Conservation (phyloP, 352 stramenopile species). For the Hyaloperonospora brassicae region DNA sequence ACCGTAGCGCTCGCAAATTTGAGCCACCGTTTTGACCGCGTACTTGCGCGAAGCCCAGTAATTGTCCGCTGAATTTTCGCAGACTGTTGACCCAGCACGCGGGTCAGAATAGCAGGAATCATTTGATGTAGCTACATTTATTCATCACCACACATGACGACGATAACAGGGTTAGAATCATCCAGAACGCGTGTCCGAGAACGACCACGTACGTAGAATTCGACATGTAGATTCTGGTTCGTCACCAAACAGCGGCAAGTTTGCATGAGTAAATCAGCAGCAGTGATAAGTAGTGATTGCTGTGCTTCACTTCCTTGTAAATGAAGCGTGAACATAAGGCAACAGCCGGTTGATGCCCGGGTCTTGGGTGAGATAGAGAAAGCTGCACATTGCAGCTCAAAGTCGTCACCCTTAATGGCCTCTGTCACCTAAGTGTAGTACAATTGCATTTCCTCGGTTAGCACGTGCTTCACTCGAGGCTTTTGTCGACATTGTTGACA, state of each 20-base stretch:
- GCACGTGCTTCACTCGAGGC: constrained; percentile 78
- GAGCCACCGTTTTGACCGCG: constrained; percentile 64
- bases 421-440: no score
- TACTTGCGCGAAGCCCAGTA: constrained; percentile 89
- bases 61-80: constrained; percentile 77
- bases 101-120: constrained; percentile 89
- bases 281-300: constrained; percentile 63
- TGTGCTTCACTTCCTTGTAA: constrained; percentile 84
- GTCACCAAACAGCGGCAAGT: no score
- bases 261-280: constrained; percentile 83
- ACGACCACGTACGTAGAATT: constrained; percentile 77
- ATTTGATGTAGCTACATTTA: constrained; percentile 88
- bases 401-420: no score
- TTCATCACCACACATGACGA: neutral
- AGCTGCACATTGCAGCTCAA: constrained; percentile 61
- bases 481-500: constrained; percentile 60
- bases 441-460: no score
- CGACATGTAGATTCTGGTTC: constrained; percentile 87
- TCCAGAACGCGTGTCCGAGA: neutral
- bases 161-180: constrained; percentile 5
- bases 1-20: constrained; percentile 81
- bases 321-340: constrained; percentile 86
- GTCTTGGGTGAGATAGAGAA: constrained; percentile 72
- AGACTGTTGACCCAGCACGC: constrained; percentile 89
- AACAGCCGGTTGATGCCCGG: constrained; percentile 86